Percentiles rank a stretch among this genome's conserved stretches.
Evolutionary conservation across 768 basidiomycete species (phyloP).

Genomic region (Naganishia onofrii): DNA sequence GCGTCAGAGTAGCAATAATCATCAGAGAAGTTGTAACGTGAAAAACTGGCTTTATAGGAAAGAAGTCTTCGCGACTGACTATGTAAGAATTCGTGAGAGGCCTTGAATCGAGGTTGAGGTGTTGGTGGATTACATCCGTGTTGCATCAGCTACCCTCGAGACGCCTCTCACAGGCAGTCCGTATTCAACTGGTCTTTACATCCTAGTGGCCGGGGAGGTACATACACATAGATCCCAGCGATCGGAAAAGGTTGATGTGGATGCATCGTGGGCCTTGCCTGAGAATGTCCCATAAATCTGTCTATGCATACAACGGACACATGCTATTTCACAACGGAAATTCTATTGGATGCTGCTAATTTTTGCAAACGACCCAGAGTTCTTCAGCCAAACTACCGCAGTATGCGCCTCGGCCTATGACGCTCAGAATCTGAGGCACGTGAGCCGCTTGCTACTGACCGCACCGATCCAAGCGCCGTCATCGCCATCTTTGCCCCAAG

Average conservation of each 20-base stretch:
- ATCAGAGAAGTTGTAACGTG: too few species aligned
- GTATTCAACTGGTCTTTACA: background rate
- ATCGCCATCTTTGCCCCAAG: slow-evolving; percentile 35
- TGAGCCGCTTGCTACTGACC: slow-evolving; percentile 46
- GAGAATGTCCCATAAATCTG: background rate
- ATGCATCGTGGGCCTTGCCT: background rate
- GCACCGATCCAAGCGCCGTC: slow-evolving; percentile 48
- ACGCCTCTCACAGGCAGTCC: background rate
- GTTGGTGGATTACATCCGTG: too few species aligned
- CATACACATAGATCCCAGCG: too few species aligned
- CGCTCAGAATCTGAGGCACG: slow-evolving; percentile 43
- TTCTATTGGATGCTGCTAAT: background rate
- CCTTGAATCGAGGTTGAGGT: too few species aligned
- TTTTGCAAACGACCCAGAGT: background rate
- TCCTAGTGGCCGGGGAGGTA: too few species aligned
- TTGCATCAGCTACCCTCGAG: too few species aligned
- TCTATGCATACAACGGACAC: slow-evolving; percentile 17
- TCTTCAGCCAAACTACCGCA: background rate
- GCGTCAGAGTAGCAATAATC: too few species aligned
- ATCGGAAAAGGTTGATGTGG: too few species aligned
- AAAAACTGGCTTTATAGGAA: too few species aligned
- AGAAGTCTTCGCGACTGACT: too few species aligned
- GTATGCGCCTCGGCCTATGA: background rate
- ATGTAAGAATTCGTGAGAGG: too few species aligned
- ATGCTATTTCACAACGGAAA: slow-evolving; percentile 20